These are phyloP conservation scores for Nannochloris sp. DNA, from an alignment of 139 green algal species.

Conservation along the genomic window DNA sequence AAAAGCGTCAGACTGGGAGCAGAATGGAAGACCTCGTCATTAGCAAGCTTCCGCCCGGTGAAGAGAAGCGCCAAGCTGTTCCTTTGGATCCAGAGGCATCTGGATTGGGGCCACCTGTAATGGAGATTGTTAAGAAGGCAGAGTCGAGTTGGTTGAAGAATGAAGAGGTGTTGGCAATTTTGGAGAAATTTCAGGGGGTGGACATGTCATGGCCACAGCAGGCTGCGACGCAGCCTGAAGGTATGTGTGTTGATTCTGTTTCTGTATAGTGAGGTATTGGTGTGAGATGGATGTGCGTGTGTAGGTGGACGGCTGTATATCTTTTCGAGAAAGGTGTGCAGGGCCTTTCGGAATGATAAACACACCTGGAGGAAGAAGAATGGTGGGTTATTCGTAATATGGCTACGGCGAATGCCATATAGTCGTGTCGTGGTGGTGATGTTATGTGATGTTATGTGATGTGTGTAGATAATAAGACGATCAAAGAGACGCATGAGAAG, in stretches of 20 bases:
- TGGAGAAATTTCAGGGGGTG: conserved; percentile 5
- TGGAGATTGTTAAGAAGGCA: conserved; percentile 19
- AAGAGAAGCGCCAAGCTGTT: neutral
- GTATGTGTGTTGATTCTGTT: conserved; percentile 2
- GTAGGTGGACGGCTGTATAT: conserved; percentile 60
- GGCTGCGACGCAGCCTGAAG: conserved; percentile 18
- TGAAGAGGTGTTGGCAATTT: conserved; percentile 22
- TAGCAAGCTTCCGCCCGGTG: too few relatives aligned
- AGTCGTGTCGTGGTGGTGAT: too few relatives aligned
- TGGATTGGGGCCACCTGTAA: neutral
- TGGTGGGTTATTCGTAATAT: neutral
- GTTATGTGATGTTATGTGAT: too few relatives aligned
- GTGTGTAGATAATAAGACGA: conserved; percentile 50
- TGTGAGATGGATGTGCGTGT: neutral
- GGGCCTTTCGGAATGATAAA: conserved; percentile 62
- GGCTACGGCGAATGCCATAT: too few relatives aligned
- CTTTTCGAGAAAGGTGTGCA: conserved; percentile 45
- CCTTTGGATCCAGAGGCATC: neutral
- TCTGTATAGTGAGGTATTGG: neutral
- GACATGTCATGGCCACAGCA: conserved; percentile 13
- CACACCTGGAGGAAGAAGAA: conserved; percentile 70
- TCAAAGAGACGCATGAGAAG: conserved; percentile 73
- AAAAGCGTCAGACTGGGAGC: too few relatives aligned
- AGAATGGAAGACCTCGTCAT: too few relatives aligned
- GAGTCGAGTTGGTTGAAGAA: conserved; percentile 29